These are phyloP conservation scores for Tranzscheliella williamsii DNA, from an alignment of 1,284 basidiomycete species.

Conservation along the genomic window DNA sequence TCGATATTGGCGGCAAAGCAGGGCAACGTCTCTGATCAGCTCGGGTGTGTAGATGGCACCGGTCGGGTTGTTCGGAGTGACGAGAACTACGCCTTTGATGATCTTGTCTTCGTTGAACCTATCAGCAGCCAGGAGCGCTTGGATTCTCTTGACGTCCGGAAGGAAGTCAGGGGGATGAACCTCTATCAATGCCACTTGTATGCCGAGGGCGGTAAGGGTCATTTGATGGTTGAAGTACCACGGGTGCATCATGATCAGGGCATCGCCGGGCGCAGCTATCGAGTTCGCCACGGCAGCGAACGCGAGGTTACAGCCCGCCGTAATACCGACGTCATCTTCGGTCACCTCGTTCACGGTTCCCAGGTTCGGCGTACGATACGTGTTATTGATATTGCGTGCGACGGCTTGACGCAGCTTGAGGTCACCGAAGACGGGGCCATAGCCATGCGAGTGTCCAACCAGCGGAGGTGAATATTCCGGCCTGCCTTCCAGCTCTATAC, in stretches of 20 bases:
- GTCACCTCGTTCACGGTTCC: slow-evolving; percentile 61
- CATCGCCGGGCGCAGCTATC: slow-evolving; percentile 73
- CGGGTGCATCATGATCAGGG: slow-evolving; percentile 77
- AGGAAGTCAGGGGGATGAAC: slow-evolving; percentile 67
- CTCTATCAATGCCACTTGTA: slow-evolving; percentile 68
- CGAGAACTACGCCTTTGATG: slow-evolving; percentile 68
- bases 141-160: slow-evolving; percentile 67
- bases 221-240: slow-evolving; percentile 66
- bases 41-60: slow-evolving; percentile 73
- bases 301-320: slow-evolving; percentile 73
- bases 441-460: slow-evolving; percentile 64
- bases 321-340: slow-evolving; percentile 62
- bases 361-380: slow-evolving; percentile 66
- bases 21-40: slow-evolving; percentile 70
- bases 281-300: slow-evolving; percentile 71
- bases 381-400: slow-evolving; percentile 69
- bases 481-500: slow-evolving; percentile 19
- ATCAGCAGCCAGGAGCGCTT: slow-evolving; percentile 66
- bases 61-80: slow-evolving; percentile 68
- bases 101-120: slow-evolving; percentile 64
- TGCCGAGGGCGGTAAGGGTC: slow-evolving; percentile 65
- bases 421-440: slow-evolving; percentile 73
- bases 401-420: slow-evolving; percentile 67
- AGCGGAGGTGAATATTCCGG: slow-evolving; percentile 14
- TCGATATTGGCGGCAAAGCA: slow-evolving; percentile 67